Base-by-base conservation (phyloP, 345 rosid genomes). In the Moricandia arvensis region DNA sequence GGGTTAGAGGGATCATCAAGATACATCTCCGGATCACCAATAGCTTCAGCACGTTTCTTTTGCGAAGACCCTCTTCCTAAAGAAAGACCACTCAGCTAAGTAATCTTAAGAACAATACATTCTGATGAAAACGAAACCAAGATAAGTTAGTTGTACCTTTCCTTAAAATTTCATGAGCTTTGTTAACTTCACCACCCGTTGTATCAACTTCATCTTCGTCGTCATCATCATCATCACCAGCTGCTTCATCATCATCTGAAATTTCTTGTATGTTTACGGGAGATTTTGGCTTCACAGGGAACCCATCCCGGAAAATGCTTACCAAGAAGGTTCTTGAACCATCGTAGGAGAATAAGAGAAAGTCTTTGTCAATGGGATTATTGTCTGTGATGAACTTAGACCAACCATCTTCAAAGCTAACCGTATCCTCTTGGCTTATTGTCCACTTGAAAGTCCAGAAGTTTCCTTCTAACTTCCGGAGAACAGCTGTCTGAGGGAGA, bases 341-440 rank as follows among this genome's bases (percentile, higher is more conserved):
- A 24, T 77, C 80, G n/a, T 77, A 77, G 12, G 31, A 45, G 66
- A 77, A 64, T 0, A 57, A 16, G 61, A 77, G 6, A 34, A n/a
- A 43, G 62, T 65, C 76, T 55, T 63, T 10, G 0, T 77, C 34
- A 1, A 57, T 11, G 16, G 30, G 8, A 33, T 9, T 43, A 10
- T 71, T 65, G 16, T 71, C 72, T 45, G 4, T 58, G 31, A 72
- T 59, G 9, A 71, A 65, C 54, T 64, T 77, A 8, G 16, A 0
- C 80, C 80, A 77, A 12, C 75, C 80, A 47, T 65, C 80, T 45
- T 71, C 55, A 33, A 77, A 71, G 17, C 72, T 65, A 6, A 64
- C 45, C 0, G 38, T 57, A 5, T 55, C 60, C 0, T 75, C 64
- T 75, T 38, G n/a, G 8, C 15, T 61, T 41, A 5, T 37, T 27